Evolutionary conservation across 2,329 filamentous ascomycete species (phyloP), one percentile per base, ranked within the genome.

Genomic region (Stenocarpella maydis): DNA sequence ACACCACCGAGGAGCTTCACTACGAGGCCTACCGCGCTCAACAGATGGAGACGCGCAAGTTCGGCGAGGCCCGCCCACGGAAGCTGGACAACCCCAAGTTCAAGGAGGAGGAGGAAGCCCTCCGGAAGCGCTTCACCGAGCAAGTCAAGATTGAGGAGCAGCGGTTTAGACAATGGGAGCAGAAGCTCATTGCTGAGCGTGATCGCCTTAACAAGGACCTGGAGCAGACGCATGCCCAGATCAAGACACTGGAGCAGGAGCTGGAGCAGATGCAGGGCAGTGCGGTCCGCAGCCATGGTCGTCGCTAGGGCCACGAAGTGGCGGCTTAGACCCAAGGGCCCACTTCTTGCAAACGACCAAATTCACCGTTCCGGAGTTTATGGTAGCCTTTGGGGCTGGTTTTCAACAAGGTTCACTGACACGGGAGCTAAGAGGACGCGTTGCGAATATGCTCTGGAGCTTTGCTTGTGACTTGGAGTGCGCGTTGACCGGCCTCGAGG

Each of bases 11-110:
- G 85, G 96, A 99, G 87, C 91, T 94, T 77, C 96, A 99, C 88
- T 99, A 99, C 86, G 96, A 99, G 84, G 95, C 94, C 71, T 99
- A 99, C 88, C 95, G 96, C 77, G 96, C 96, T 67, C 94, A 97
- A 83, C 97, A 99, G 85, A 99, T 99, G 96, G 96, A 99, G 88
- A 99, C 96, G 63, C 91, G 96, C 85, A 99, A 99, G 85, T 98
- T 99, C 77, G 96, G 96, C 83, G 97, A 99, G 86, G 95, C 95
- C 71, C 91, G 95, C 75, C 96, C 96, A 76, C 89, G 95, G 83
- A 99, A 99, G 90, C 88, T 99, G 77, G 96, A 99, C 86, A 99
- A 99, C 88, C 96, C 96, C 85, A 99, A 99, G 88, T 99, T 98
- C 90, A 99, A 99, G 90, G 96, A 99, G 82, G 96, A 99, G 84